A percentile compares a stretch with the other conserved stretches of the same genome.
phyloP scores from a whole-genome alignment of 345 rosid species.

The Pelargonium nanum region DNA sequence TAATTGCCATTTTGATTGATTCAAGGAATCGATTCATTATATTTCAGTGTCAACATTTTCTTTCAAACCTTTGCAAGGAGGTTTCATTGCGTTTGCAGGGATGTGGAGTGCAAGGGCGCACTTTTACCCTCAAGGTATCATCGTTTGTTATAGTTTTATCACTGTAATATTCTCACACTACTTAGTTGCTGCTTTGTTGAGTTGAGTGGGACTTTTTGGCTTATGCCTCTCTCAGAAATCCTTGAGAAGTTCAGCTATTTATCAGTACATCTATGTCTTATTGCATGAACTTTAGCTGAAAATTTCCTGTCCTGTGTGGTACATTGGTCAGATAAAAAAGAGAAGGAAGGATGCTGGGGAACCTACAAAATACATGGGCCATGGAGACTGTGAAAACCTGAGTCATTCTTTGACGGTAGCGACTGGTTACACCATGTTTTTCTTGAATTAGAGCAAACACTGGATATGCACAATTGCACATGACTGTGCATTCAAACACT shows the following conservation, averaged over 20 bases:
- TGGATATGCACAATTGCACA: neutral
- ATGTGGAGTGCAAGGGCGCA: conserved; percentile 70
- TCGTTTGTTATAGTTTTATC: neutral
- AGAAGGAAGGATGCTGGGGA: conserved; percentile 69
- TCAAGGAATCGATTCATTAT: conserved; percentile 9
- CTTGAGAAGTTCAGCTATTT: conserved; percentile 1
- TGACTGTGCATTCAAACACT: neutral
- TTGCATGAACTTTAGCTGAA: neutral
- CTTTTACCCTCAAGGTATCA: conserved; percentile 75
- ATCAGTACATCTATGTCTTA: neutral
- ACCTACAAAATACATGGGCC: conserved; percentile 87
- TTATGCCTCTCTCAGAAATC: neutral
- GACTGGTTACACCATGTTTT: neutral
- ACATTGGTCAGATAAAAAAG: conserved; percentile 52
- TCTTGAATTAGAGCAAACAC: neutral
- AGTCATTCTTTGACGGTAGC: conserved; percentile 80
- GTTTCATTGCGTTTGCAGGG: conserved; percentile 79
- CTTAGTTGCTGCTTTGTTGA: too few species aligned
- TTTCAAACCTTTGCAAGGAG: conserved; percentile 76
- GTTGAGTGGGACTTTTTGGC: neutral
- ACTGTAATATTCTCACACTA: neutral
- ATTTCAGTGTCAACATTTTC: conserved; percentile 58
- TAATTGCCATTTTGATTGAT: conserved; percentile 4
- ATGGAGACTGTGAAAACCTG: conserved; percentile 78
- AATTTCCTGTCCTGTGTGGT: conserved; percentile 8